Evolutionary conservation across 345 rosid species (phyloP).

Genomic region (Brassica carinata): DNA sequence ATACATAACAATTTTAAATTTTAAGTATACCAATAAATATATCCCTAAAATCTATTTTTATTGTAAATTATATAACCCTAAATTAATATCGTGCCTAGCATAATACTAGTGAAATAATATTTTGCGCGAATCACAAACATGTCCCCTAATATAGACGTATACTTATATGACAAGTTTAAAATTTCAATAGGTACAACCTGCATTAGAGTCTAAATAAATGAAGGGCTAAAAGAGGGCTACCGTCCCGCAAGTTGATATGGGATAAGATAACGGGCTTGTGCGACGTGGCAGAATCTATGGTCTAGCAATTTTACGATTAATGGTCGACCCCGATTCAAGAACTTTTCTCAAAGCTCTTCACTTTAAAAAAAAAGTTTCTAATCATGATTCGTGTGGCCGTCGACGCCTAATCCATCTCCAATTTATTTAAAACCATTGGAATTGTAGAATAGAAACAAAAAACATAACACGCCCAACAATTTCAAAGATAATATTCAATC

Average conservation of each 20-base stretch:
- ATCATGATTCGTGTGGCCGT: conserved; percentile 5
- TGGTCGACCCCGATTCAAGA: not conserved
- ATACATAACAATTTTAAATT: too few species aligned
- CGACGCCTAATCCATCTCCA: not conserved
- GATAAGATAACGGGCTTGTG: conserved; percentile 28
- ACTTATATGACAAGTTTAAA: too few species aligned
- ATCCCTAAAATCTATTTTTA: too few species aligned
- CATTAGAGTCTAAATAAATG: conserved; percentile 8
- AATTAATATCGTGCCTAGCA: too few species aligned
- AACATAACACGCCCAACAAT: not conserved
- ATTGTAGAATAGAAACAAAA: not conserved
- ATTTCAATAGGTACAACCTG: too few species aligned
- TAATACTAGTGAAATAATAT: too few species aligned
- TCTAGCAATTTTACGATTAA: conserved; percentile 27
- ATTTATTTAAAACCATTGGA: conserved; percentile 19
- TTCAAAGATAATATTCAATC: not conserved
- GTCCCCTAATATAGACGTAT: too few species aligned
- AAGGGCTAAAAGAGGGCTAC: conserved; percentile 1
- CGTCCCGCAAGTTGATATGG: not conserved
- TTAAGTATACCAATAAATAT: too few species aligned
- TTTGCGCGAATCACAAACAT: too few species aligned
- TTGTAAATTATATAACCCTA: too few species aligned
- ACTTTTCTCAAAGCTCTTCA: not conserved
- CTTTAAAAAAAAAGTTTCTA: not conserved
- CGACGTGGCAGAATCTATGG: conserved; percentile 33